Evolutionary conservation across 352 stramenopile species (phyloP).

Genomic region (Aphanomyces astaci): DNA sequence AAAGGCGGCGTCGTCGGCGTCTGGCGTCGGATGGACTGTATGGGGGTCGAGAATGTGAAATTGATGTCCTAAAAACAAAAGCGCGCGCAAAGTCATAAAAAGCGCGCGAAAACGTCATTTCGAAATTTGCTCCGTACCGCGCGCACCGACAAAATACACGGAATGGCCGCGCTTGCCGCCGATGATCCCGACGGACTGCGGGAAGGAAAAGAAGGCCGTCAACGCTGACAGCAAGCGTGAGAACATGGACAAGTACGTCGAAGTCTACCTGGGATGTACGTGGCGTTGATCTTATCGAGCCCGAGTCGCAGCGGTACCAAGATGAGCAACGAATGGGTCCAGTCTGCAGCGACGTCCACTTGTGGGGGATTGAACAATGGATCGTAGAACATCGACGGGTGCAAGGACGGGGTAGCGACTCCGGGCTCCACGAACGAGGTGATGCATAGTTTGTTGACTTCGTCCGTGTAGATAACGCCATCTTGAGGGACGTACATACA

Average conservation of each 20-base stretch:
- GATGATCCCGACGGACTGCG: constrained; percentile 91
- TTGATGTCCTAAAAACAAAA: constrained; percentile 15
- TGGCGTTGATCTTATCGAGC: constrained; percentile 76
- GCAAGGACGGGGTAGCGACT: background rate
- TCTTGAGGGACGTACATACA: constrained; percentile 80
- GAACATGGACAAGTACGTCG: background rate
- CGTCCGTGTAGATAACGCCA: constrained; percentile 72
- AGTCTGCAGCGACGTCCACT: constrained; percentile 39
- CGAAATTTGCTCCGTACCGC: constrained; percentile 46
- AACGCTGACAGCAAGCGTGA: constrained; percentile 28
- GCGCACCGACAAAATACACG: constrained; percentile 92
- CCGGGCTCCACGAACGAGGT: constrained; percentile 34
- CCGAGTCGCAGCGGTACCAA: constrained; percentile 89
- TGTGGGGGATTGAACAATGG: constrained; percentile 69
- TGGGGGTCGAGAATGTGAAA: constrained; percentile 31
- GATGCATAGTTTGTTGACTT: constrained; percentile 61
- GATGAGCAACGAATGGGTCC: constrained; percentile 85
- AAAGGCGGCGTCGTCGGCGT: constrained; percentile 22
- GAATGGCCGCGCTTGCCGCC: constrained; percentile 91
- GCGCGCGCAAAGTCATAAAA: background rate
- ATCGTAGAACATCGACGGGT: constrained; percentile 58
- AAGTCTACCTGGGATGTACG: constrained; percentile 49
- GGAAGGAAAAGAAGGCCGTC: constrained; percentile 78
- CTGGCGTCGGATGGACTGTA: constrained; percentile 37
- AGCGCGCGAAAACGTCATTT: background rate